Base-by-base conservation (phyloP, 192 early-diverging fungal species). In the Dispira simplex region DNA sequence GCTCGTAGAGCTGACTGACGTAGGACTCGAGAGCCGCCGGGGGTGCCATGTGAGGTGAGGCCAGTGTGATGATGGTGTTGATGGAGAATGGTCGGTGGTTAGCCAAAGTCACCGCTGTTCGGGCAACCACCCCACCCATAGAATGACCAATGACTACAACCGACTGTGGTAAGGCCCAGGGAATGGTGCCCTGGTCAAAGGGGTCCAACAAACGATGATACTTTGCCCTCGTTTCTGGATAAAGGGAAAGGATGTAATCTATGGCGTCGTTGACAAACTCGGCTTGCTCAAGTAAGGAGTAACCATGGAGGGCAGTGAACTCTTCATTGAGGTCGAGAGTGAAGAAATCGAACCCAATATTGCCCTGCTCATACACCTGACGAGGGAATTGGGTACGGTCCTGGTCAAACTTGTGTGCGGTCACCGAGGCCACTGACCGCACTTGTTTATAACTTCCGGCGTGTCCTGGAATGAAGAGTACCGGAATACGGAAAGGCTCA, bases 81-180 rank as follows among this genome's bases (percentile, higher is more conserved):
- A 97, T 79, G 3, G 83, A 84, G 3, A 83, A 85, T 0, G 78
- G 73, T 5, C 75, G 64, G 68, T 87, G 86, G 75, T 87, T 92
- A 0, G 77, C 65, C 57, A 90, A 74, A 0, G 77, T 82, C 54
- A 91, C 78, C 43, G 90, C 77, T 0, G 82, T 79, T 11, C 93
- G 77, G 0, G 93, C 92, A 20, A 95, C 93, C n/a, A 95, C 83
- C 12, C 93, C 93, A 44, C 95, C 95, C 93, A 98, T 96, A 11
- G 92, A 95, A 68, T 98, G 92, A 13, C 85, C 91, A 57, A 94
- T 73, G 26, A 96, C 73, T n/a, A 90, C 70, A 20, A 97, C 88
- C 16, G 90, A 88, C 5, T 68, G 72, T 0, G 91, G 89, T 48
- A 76, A 64, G 14, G 71, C 71, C 55, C 74, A 72, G 10, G 21